Percentiles rank a stretch among this genome's conserved stretches.
phyloP scores from a whole-genome alignment of 2,329 filamentous ascomycete species.

The Fusarium incarnatum region DNA sequence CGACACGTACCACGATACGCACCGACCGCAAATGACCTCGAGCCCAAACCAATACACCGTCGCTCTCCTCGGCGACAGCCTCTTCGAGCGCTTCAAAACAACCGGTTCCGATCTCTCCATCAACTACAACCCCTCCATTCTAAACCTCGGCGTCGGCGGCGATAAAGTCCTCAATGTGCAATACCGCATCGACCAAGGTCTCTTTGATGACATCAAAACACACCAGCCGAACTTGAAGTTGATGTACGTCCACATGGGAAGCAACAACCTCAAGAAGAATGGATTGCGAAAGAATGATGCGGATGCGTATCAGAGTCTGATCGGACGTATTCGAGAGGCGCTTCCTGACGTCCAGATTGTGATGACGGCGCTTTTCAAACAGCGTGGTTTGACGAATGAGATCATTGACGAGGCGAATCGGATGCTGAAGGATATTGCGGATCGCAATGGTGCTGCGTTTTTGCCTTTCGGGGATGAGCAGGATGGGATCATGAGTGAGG shows the following conservation, averaged over 20 bases:
- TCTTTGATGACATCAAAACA: not conserved
- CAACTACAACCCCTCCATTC: not conserved
- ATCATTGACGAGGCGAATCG: not conserved
- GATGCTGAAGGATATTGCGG: not conserved
- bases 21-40: not conserved
- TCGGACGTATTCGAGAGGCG: not conserved
- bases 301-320: accelerated
- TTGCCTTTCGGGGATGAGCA: not conserved
- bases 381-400: not conserved
- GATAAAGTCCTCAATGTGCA: constrained; percentile 20
- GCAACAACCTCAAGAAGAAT: constrained; percentile 3
- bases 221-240: not conserved
- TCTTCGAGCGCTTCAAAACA: constrained; percentile 19
- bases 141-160: constrained; percentile 9
- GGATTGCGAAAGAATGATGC: not conserved
- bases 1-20: constrained; percentile 11
- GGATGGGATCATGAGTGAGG: constrained; percentile 1
- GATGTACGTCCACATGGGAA: constrained; percentile 22
- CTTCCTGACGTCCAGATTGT: not conserved
- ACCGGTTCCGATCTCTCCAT: not conserved
- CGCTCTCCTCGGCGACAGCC: constrained; percentile 12
- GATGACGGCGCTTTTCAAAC: constrained; percentile 2
- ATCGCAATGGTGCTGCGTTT: not conserved
- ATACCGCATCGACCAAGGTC: constrained; percentile 8
- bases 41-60: not conserved